A percentile compares a stretch with the other conserved stretches of the same genome.
Evolutionary conservation across 495 filamentous ascomycete genomes (phyloP).

Genomic region (Penicillium canescens): DNA sequence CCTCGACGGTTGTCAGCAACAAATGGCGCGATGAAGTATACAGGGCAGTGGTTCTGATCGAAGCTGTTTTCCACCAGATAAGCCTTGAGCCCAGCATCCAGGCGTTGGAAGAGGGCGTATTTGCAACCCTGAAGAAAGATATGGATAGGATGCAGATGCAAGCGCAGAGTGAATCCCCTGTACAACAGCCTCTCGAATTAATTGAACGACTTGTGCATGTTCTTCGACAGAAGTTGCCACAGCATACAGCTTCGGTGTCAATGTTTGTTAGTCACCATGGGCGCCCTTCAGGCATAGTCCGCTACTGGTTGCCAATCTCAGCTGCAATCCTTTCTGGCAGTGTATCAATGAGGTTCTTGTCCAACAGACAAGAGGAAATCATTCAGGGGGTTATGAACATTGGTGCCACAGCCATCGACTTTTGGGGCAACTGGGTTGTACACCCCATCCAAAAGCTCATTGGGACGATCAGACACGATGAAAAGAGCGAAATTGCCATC

Average conservation of each 20-base stretch:
- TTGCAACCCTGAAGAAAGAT: conserved; percentile 62
- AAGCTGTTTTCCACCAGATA: conserved; percentile 62
- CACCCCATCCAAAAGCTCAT: conserved; percentile 80
- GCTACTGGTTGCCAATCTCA: conserved; percentile 83
- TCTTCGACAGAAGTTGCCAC: conserved; percentile 58
- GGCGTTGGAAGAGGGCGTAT: conserved; percentile 77
- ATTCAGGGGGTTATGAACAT: conserved; percentile 73
- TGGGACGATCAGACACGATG: conserved; percentile 87
- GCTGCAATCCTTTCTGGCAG: conserved; percentile 68
- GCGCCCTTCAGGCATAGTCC: conserved; percentile 69
- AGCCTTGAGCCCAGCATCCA: conserved; percentile 46
- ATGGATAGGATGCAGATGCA: conserved; percentile 43
- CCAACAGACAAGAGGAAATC: conserved; percentile 71
- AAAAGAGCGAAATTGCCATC: conserved; percentile 87
- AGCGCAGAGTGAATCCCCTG: conserved; percentile 13
- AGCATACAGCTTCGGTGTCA: conserved; percentile 53
- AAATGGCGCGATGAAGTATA: conserved; percentile 73
- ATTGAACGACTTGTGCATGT: conserved; percentile 67
- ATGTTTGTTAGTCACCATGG: conserved; percentile 59
- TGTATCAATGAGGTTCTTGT: conserved; percentile 73
- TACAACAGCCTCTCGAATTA: conserved; percentile 55
- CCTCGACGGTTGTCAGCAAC: conserved; percentile 33
- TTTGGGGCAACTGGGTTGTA: conserved; percentile 94
- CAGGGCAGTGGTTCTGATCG: conserved; percentile 75
- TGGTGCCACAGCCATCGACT: conserved; percentile 76